A percentile compares a stretch with the other conserved stretches of the same genome.
Evolutionary conservation across 2,329 filamentous ascomycete species (phyloP).

Genomic region (Geosmithia morbida): DNA sequence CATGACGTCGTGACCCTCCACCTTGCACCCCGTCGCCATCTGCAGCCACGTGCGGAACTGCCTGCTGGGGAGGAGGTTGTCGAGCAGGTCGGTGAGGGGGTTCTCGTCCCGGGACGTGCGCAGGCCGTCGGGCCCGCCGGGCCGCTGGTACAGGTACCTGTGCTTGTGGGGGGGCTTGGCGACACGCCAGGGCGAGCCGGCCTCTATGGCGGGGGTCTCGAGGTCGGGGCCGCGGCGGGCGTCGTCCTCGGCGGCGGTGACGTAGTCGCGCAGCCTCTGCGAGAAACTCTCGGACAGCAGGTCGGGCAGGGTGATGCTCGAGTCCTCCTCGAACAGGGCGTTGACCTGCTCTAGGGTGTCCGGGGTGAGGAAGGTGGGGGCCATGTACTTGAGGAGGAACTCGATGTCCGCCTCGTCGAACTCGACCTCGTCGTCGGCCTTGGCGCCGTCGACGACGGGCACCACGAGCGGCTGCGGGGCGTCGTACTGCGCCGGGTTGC

Average conservation of each 20-base stretch:
- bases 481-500: slow-evolving; percentile 83
- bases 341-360: slow-evolving; percentile 76
- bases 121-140: slow-evolving; percentile 21
- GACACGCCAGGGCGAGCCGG: slow-evolving; percentile 51
- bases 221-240: slow-evolving; percentile 22
- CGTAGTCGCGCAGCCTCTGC: slow-evolving; percentile 51
- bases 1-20: slow-evolving; percentile 65
- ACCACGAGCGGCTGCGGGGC: slow-evolving; percentile 52
- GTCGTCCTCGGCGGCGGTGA: slow-evolving; percentile 46
- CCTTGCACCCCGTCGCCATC: slow-evolving; percentile 59
- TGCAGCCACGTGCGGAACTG: slow-evolving; percentile 86
- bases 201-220: slow-evolving; percentile 40
- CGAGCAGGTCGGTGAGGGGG: slow-evolving; percentile 63
- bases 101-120: slow-evolving; percentile 26
- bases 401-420: slow-evolving; percentile 70
- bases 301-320: slow-evolving; percentile 65
- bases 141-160: slow-evolving; percentile 71
- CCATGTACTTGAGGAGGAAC: slow-evolving; percentile 81
- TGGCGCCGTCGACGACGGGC: slow-evolving; percentile 28
- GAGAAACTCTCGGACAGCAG: slow-evolving; percentile 72
- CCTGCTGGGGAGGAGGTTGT: slow-evolving; percentile 68
- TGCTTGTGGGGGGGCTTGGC: slow-evolving; percentile 91
- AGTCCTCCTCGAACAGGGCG: slow-evolving; percentile 68
- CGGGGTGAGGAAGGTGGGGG: slow-evolving; percentile 80
- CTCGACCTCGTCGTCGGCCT: slow-evolving; percentile 11